Evolutionary conservation across 805 yeast species (phyloP), one percentile per base, ranked within the genome.

Genomic region (Metschnikowia borealis): DNA sequence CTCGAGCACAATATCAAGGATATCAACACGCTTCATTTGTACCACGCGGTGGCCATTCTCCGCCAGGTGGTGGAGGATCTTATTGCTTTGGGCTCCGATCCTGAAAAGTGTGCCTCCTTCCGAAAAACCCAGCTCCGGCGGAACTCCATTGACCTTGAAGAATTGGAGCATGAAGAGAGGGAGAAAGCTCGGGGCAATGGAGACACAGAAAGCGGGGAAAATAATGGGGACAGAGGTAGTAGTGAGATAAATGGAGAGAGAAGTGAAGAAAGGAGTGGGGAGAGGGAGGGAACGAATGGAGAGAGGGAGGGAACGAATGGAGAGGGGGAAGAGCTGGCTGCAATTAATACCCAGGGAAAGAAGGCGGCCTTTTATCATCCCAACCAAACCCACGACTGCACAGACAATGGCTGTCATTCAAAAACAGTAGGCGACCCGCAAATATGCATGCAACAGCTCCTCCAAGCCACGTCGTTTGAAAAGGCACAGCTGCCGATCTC

Each of bases 41-140:
- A 53, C 52, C 76, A 73, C 46, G 70, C 75, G 17, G 56, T 73
- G 5, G 51, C 62, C 5, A 57, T 73, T 3, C 58, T 73, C 31
- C 52, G 59, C 38, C 56, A 62, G 43, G 59, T 68, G 13, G 60
- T 72, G 34, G 59, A 66, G 26, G 68, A 67, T 49, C 66, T 72
- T 32, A 70, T 72, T 14, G 59, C 53, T 31, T 54, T 73, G 26
- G 70, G 67, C 41, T 33, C 44, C 5, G 48, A 62, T n/a, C 64
- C 63, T 0, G 64, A 56, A 15, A 48, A 60, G 14, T 60, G 65
- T 21, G 47, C 47, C 3, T 48, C 55, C 31, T 69, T 68, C 48
- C 59, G 74, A 50, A 48, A 46, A 8, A 55, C 57, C 38, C 71
- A 65, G 40, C 58, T 72, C 32, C 50, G 47, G 17, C 58, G 59